Evolutionary conservation across 2,329 filamentous ascomycete species (phyloP).

Genomic region (Microcyclospora pomicola): DNA sequence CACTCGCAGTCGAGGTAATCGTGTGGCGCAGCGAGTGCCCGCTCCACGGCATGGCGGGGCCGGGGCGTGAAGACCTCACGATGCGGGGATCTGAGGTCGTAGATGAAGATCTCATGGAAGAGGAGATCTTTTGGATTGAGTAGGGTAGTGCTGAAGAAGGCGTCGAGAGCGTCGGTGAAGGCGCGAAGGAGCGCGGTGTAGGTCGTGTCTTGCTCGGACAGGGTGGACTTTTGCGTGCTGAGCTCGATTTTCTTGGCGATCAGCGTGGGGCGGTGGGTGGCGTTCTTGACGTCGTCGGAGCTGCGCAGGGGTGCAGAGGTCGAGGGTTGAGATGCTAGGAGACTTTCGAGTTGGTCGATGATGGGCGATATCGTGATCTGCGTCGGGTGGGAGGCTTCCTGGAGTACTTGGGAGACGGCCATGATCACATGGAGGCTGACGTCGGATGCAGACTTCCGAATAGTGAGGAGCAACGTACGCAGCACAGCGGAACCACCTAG

Average conservation of each 20-base stretch:
- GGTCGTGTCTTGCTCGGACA: conserved; percentile 56
- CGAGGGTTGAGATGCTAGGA: conserved; percentile 10
- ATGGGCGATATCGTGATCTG: conserved; percentile 2
- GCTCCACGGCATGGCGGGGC: conserved; percentile 56
- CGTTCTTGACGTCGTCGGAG: conserved; percentile 58
- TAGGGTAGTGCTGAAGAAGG: conserved; percentile 33
- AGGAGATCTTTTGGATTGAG: conserved; percentile 40
- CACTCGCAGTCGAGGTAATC: conserved; percentile 66
- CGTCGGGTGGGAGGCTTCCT: background rate
- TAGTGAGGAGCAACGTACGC: conserved; percentile 40
- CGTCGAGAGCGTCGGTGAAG: conserved; percentile 38
- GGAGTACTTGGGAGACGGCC: background rate
- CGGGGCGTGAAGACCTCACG: conserved; percentile 62
- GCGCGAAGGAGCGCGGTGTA: conserved; percentile 54
- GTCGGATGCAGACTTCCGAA: conserved; percentile 47
- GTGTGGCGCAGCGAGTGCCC: conserved; percentile 56
- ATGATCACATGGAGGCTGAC: conserved; percentile 1
- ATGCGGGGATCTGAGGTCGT: conserved; percentile 56
- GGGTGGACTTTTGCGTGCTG: conserved; percentile 56
- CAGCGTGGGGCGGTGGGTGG: conserved; percentile 60
- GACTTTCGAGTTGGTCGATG: conserved; percentile 9
- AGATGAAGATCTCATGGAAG: conserved; percentile 61
- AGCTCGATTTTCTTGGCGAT: conserved; percentile 71
- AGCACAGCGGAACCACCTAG: conserved; percentile 38
- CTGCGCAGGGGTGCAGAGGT: conserved; percentile 44